Conservation (phyloP, 805 yeast species). For the Cephaloascus fragrans region DNA sequence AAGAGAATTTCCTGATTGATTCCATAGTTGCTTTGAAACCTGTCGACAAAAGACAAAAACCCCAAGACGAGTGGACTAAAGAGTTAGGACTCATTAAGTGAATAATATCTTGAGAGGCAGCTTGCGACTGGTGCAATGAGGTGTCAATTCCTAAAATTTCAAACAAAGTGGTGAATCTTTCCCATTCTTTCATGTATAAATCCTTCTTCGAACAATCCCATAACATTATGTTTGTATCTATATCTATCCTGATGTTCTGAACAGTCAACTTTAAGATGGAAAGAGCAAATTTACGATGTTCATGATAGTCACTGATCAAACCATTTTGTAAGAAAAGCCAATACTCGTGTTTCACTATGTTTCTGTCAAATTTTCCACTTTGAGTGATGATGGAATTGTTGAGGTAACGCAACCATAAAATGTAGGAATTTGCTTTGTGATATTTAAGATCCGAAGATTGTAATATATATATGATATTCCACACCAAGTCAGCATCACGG, state of each 20-base stretch:
- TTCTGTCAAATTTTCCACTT: not conserved
- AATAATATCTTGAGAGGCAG: constrained; percentile 57
- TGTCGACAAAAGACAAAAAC: constrained; percentile 59
- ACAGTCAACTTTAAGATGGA: constrained; percentile 58
- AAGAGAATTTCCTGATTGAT: constrained; percentile 56
- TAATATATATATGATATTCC: constrained; percentile 36
- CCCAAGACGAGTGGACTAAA: constrained; percentile 59
- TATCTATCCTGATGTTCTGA: constrained; percentile 22
- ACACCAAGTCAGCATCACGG: constrained; percentile 17
- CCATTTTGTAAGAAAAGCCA: constrained; percentile 55
- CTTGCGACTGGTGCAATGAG: constrained; percentile 77
- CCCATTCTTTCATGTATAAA: constrained; percentile 47
- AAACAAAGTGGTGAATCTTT: constrained; percentile 58
- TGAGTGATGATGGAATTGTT: constrained; percentile 7
- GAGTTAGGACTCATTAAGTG: constrained; percentile 39
- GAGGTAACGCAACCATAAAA: constrained; percentile 49
- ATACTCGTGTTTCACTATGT: constrained; percentile 16
- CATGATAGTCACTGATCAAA: constrained; percentile 46
- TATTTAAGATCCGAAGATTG: constrained; percentile 13
- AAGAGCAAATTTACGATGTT: constrained; percentile 57
- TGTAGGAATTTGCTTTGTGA: constrained; percentile 30
- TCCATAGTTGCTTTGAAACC: constrained; percentile 75
- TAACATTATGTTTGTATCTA: constrained; percentile 26
- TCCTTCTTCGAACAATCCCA: constrained; percentile 29
- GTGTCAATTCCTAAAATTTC: constrained; percentile 82